Evolutionary conservation across 345 rosid species (phyloP).

Genomic region (Lumnitzera littorea): DNA sequence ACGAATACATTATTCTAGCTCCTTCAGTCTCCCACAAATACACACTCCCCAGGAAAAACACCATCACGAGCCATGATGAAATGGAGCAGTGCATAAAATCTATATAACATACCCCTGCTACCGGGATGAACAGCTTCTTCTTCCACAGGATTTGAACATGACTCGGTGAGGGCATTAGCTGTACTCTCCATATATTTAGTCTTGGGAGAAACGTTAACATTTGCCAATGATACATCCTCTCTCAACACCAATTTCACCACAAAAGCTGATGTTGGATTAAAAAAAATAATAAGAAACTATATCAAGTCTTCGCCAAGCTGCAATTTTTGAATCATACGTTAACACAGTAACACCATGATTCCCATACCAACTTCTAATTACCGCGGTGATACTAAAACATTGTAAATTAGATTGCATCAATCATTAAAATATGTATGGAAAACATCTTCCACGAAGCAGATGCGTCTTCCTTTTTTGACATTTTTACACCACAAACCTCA

Average conservation of each 20-base stretch:
- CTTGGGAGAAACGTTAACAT: constrained; percentile 31
- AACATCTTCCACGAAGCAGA: too few species aligned
- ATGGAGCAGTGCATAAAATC: too few species aligned
- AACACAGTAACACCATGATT: too few species aligned
- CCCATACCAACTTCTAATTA: background rate
- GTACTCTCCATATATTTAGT: constrained; percentile 16
- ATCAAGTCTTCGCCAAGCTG: too few species aligned
- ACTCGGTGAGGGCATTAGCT: constrained; percentile 13
- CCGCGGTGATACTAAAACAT: background rate
- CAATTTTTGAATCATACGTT: too few species aligned
- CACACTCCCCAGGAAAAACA: too few species aligned
- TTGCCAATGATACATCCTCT: constrained; percentile 29
- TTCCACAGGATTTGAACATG: constrained; percentile 8
- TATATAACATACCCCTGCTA: constrained; percentile 18
- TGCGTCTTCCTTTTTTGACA: too few species aligned
- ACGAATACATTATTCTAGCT: too few species aligned
- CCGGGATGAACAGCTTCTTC: constrained; percentile 11
- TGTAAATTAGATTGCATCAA: background rate
- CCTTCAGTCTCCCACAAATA: too few species aligned
- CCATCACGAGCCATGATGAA: too few species aligned
- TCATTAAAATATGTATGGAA: too few species aligned
- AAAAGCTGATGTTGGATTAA: constrained; percentile 35
- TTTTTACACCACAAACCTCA: too few species aligned
- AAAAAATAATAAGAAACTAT: background rate
- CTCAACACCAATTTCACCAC: constrained; percentile 41